phyloP scores from a whole-genome alignment of 257 asterid genomes.

The Solanum pimpinellifolium region DNA sequence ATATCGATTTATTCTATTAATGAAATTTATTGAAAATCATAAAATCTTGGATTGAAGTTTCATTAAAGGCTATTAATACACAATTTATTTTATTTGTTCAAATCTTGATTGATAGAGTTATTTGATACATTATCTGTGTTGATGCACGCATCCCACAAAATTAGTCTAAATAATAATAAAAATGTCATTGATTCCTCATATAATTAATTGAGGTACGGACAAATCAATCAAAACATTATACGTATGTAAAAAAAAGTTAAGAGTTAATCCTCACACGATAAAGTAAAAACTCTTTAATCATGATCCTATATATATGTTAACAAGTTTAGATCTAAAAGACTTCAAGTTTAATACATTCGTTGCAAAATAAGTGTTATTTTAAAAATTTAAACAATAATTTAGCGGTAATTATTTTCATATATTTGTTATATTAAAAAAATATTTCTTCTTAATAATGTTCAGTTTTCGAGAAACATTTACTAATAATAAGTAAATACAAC shows the following conservation, averaged over 20 bases:
- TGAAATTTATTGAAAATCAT: neutral
- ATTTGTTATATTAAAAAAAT: neutral
- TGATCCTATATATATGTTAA: neutral
- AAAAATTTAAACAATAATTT: too few relatives aligned
- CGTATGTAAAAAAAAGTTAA: neutral
- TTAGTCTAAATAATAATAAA: too few relatives aligned
- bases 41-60: neutral
- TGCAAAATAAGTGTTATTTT: neutral
- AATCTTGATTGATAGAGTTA: neutral
- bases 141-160: neutral
- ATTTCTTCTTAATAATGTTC: neutral
- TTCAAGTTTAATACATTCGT: neutral
- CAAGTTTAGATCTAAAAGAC: neutral
- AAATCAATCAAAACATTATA: neutral
- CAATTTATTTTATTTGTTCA: neutral
- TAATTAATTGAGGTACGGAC: rapidly evolving
- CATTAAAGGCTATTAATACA: neutral
- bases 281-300: neutral
- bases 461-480: neutral
- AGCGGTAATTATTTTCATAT: too few relatives aligned
- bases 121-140: neutral
- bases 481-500: neutral
- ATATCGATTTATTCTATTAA: neutral
- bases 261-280: neutral
- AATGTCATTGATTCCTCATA: neutral